These are phyloP conservation scores for Viridothelium virens DNA, from an alignment of 495 filamentous ascomycete genomes.

Conservation along the genomic window DNA sequence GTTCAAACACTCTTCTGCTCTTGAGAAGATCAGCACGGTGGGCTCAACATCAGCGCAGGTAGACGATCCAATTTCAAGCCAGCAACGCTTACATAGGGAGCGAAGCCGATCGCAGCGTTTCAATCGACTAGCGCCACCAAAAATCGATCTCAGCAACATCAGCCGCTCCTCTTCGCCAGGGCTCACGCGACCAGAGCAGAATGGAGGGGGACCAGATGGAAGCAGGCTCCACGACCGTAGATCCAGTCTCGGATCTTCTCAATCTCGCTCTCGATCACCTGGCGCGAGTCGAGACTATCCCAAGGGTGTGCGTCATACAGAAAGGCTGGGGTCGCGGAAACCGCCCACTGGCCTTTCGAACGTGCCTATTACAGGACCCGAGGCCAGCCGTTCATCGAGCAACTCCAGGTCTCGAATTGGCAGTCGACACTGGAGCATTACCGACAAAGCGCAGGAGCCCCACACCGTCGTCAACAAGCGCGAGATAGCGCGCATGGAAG, in stretches of 20 bases:
- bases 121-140: conserved; percentile 53
- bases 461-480: conserved; percentile 33
- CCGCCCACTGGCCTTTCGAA: not conserved
- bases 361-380: conserved; percentile 1
- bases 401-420: conserved; percentile 16
- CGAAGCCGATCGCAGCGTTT: conserved; percentile 28
- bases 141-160: conserved; percentile 45
- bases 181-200: not conserved
- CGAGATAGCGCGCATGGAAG: conserved; percentile 65
- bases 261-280: conserved; percentile 14
- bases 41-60: not conserved
- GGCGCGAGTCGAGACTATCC: not conserved
- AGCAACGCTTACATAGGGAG: conserved; percentile 32
- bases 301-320: not conserved
- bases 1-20: conserved; percentile 43
- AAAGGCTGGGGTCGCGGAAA: not conserved
- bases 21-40: conserved; percentile 32
- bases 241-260: conserved; percentile 8
- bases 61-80: conserved; percentile 36
- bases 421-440: conserved; percentile 63
- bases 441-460: conserved; percentile 44
- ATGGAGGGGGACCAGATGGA: not conserved
- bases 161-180: not conserved
- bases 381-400: not conserved
- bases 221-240: not conserved